These are phyloP conservation scores for Vaccinium corymbosum DNA, from an alignment of 148 eudicot genomes.

Conservation along the genomic window DNA sequence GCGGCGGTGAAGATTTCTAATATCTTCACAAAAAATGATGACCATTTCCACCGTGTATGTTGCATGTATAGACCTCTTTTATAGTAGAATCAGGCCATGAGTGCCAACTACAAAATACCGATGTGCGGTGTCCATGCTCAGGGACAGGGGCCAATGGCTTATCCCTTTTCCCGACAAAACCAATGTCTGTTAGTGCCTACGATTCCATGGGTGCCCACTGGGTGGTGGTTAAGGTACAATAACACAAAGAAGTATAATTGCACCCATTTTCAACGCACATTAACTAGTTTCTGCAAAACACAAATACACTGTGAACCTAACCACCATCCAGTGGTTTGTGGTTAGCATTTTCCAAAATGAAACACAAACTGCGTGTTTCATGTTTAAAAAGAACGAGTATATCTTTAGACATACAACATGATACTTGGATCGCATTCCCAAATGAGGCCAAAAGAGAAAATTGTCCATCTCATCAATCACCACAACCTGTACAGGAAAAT, in stretches of 20 bases:
- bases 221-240: background rate
- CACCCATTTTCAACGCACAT: background rate
- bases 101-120: background rate
- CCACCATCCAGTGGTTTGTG: background rate
- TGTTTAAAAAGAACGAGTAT: background rate
- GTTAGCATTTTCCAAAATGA: background rate
- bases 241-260: background rate
- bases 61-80: constrained; percentile 5
- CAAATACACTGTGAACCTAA: background rate
- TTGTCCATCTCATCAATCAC: constrained; percentile 92
- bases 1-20: background rate
- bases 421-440: constrained; percentile 80
- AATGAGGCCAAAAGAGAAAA: constrained; percentile 86
- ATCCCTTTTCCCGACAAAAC: background rate
- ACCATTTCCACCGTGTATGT: background rate
- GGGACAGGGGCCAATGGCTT: background rate
- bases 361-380: background rate
- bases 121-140: background rate
- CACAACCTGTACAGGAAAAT: constrained; percentile 52
- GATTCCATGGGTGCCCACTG: background rate
- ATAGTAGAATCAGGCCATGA: background rate
- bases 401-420: constrained; percentile 65
- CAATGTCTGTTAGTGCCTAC: no score
- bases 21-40: background rate
- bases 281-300: background rate